Base-by-base conservation (phyloP, 495 filamentous ascomycete genomes). In the Aspergillus saccharolyticus region DNA sequence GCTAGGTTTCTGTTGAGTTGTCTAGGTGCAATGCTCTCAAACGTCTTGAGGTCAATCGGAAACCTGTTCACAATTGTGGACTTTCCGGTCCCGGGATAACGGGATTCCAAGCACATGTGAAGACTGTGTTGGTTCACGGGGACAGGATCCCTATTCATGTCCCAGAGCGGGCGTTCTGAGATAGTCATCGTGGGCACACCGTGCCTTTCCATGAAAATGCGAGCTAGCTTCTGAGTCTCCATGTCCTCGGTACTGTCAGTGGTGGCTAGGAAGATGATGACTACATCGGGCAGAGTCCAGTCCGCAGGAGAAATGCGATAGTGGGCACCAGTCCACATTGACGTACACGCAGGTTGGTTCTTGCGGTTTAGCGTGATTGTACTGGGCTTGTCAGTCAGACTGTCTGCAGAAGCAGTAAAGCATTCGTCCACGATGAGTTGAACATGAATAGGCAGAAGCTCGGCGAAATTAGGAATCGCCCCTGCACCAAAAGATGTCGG, bases 351-450 rank as follows among this genome's bases (percentile, higher is more conserved):
- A 64, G 64, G 74, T 59, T 67, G 74, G 42, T 86, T 82, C 61
- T 87, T 85, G 53, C 90, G 71, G 19, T 71, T 79, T 60, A 91
- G 60, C 24, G 74, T 77, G 54, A 88, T 70, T 18, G 74, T 74
- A 48, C 71, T 74, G 39, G 74, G 69, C 12, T 70, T 73, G 53
- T 68, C 71, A 17, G 74, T 69, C 28, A 69, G 69, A 44, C 71
- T 64, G 15, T 78, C 66, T 6, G 71, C 74, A 20, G 69, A 68
- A 19, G 86, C 87, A 15, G 73, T 75, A 42, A 76, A 76, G 63
- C 88, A 91, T 53, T 89, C 83, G 57, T 91, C 86, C 19, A 91
- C 85, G 55, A 84, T 83, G 59, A 91, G 82, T 63, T 90, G 87
- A 24, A 84, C 81, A 58, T 89, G 84, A 63, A 90, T 88, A 8